Percentiles rank a stretch among this genome's conserved stretches.
phyloP scores from a whole-genome alignment of 306 rosid genomes.

The Acmispon strigosus region DNA sequence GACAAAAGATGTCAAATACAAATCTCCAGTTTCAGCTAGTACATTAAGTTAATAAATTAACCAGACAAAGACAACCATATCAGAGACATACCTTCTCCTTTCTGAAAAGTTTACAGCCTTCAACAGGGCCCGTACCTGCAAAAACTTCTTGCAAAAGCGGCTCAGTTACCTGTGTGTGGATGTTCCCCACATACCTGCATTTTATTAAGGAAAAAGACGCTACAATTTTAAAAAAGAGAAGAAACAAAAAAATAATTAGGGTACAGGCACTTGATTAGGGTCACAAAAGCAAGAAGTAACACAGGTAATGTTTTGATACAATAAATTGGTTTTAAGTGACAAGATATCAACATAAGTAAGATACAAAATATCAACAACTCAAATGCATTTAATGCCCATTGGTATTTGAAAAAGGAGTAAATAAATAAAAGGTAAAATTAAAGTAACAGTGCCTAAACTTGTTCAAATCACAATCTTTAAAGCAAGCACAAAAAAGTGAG shows the following conservation, averaged over 20 bases:
- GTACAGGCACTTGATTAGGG: slow-evolving; percentile 19
- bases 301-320: neutral
- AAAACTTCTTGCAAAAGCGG: slow-evolving; percentile 99
- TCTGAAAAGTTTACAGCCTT: slow-evolving; percentile 89
- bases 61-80: slow-evolving; percentile 1
- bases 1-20: slow-evolving; percentile 3
- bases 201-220: slow-evolving; percentile 46
- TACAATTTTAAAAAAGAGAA: slow-evolving; percentile 36
- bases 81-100: slow-evolving; percentile 71
- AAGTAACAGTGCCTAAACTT: slow-evolving; percentile 1
- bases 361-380: neutral
- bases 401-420: neutral
- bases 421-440: neutral
- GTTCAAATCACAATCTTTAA: slow-evolving; percentile 19
- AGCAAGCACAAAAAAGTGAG: neutral
- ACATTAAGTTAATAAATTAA: neutral
- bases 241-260: slow-evolving; percentile 30
- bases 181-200: slow-evolving; percentile 92
- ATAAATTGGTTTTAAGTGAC: neutral
- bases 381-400: neutral
- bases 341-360: neutral
- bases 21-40: neutral
- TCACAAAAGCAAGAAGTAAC: neutral
- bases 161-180: slow-evolving; percentile 92
- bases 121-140: slow-evolving; percentile 83